These are phyloP conservation scores for Batkoa obscura DNA, from an alignment of 371 early-diverging fungal genomes.

Conservation along the genomic window DNA sequence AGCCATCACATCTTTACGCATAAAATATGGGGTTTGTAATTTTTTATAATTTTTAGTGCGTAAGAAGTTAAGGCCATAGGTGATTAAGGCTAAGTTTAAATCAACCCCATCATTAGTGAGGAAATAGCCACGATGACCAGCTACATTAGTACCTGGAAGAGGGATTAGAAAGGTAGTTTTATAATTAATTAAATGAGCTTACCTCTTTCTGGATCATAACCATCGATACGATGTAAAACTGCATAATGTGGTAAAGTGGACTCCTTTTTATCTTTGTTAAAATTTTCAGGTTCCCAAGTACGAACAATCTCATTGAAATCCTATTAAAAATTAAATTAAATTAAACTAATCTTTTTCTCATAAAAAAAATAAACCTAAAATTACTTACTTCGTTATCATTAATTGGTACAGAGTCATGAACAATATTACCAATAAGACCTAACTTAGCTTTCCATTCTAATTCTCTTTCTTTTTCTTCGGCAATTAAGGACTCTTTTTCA, in stretches of 20 bases:
- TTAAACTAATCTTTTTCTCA: too few relatives aligned
- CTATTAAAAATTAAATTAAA: slow-evolving; percentile 8
- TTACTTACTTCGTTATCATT: slow-evolving; percentile 8
- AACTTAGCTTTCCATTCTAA: slow-evolving; percentile 44
- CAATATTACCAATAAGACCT: slow-evolving; percentile 80
- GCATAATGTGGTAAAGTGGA: slow-evolving; percentile 81
- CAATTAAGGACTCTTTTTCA: slow-evolving; percentile 45
- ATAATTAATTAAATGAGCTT: neutral
- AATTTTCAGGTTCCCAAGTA: slow-evolving; percentile 41
- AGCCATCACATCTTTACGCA: slow-evolving; percentile 95
- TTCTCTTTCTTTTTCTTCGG: slow-evolving; percentile 56
- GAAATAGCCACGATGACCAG: slow-evolving; percentile 99
- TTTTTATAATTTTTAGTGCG: slow-evolving; percentile 72
- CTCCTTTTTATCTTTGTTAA: too few relatives aligned
- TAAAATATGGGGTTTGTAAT: slow-evolving; percentile 97
- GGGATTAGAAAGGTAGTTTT: too few relatives aligned
- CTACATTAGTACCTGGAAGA: slow-evolving; percentile 64
- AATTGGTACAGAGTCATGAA: slow-evolving; percentile 71
- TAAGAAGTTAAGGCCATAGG: slow-evolving; percentile 95
- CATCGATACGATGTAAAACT: slow-evolving; percentile 77
- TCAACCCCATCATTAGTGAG: slow-evolving; percentile 90
- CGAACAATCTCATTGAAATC: slow-evolving; percentile 71
- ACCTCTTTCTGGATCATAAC: slow-evolving; percentile 86
- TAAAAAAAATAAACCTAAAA: too few relatives aligned
- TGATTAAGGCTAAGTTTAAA: slow-evolving; percentile 89